phyloP scores from a whole-genome alignment of 345 rosid genomes.

The Camelina laxa region DNA sequence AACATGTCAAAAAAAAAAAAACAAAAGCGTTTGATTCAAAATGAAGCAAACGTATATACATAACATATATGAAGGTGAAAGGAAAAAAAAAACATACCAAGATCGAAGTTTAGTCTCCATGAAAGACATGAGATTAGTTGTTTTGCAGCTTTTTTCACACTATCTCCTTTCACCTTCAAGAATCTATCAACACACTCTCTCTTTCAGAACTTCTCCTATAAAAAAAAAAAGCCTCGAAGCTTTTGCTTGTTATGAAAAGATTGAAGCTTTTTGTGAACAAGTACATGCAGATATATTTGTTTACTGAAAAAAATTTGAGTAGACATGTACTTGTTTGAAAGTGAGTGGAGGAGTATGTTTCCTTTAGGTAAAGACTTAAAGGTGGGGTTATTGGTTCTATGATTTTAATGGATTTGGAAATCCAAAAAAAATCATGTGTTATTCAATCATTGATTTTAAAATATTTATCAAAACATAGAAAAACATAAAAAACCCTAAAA shows the following conservation, averaged over 20 bases:
- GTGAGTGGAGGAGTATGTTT: slow-evolving; percentile 83
- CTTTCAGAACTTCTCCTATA: slow-evolving; percentile 92
- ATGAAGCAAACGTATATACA: too few relatives aligned
- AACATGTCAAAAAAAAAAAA: background rate
- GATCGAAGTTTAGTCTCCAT: slow-evolving; percentile 83
- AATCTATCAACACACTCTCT: slow-evolving; percentile 79
- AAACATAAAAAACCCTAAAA: too few relatives aligned
- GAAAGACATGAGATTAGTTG: slow-evolving; percentile 79
- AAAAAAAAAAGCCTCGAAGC: background rate
- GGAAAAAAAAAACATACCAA: slow-evolving; percentile 52
- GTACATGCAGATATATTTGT: slow-evolving; percentile 17
- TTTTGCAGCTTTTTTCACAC: slow-evolving; percentile 84
- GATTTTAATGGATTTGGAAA: too few relatives aligned
- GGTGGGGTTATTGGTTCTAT: too few relatives aligned
- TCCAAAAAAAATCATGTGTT: too few relatives aligned
- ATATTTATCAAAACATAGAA: too few relatives aligned
- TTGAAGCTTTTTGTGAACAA: background rate
- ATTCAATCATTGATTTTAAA: too few relatives aligned
- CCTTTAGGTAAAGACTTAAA: too few relatives aligned
- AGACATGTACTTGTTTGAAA: slow-evolving; percentile 68
- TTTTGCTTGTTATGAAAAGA: background rate
- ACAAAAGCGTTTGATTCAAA: too few relatives aligned
- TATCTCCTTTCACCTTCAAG: slow-evolving; percentile 73
- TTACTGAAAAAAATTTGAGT: background rate
- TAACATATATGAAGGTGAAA: too few relatives aligned